These are phyloP conservation scores for Perkinsela sp. DNA, from an alignment of 208 protist genomes.

Conservation along the genomic window DNA sequence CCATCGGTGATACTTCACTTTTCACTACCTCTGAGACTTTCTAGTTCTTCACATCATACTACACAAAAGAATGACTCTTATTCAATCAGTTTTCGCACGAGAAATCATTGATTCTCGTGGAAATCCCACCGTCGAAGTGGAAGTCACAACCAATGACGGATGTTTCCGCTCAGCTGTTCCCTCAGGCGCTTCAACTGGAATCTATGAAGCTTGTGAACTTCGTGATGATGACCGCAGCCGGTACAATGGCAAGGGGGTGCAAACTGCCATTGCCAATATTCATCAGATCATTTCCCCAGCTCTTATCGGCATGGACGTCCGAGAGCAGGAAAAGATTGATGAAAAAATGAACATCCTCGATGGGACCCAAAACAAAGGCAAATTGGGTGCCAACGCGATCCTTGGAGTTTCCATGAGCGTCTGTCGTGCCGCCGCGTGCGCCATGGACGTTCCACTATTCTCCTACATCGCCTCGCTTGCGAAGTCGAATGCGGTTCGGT, in stretches of 20 bases:
- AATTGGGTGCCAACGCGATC: conserved; percentile 91
- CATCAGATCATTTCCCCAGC: conserved; percentile 69
- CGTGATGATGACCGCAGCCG: conserved; percentile 74
- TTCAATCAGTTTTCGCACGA: conserved; percentile 47
- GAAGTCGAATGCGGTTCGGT: conserved; percentile 35
- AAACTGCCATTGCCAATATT: conserved; percentile 83
- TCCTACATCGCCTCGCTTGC: conserved; percentile 72
- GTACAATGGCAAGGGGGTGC: conserved; percentile 87
- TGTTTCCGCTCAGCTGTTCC: conserved; percentile 85
- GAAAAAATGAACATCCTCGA: conserved; percentile 77
- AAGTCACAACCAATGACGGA: conserved; percentile 73
- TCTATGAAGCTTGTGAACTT: conserved; percentile 87
- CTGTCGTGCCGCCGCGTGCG: conserved; percentile 73
- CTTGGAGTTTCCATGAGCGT: conserved; percentile 89
- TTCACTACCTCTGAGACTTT: background rate
- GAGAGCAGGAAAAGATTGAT: conserved; percentile 69
- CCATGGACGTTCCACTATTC: conserved; percentile 70
- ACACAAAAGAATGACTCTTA: conserved; percentile 9
- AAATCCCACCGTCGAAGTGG: conserved; percentile 75
- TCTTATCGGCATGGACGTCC: conserved; percentile 68
- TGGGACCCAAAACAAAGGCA: conserved; percentile 83
- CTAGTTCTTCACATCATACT: background rate
- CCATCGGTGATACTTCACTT: background rate
- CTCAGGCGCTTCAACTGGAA: conserved; percentile 93
- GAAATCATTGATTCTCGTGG: conserved; percentile 61